These are phyloP conservation scores for Entomortierella beljakovae DNA, from an alignment of 192 early-diverging fungal genomes.

Conservation along the genomic window DNA sequence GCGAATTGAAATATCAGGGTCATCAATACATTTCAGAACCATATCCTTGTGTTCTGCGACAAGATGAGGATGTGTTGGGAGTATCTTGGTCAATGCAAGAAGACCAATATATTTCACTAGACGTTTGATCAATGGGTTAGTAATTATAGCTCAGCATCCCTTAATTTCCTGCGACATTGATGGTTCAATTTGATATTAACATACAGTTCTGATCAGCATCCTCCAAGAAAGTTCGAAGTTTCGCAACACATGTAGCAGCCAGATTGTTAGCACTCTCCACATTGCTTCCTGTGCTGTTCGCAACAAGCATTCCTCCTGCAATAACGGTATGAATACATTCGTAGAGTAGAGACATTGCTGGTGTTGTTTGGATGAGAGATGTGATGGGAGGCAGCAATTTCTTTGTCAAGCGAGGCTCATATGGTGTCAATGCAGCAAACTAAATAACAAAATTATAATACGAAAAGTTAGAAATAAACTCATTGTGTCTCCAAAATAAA, in stretches of 20 bases:
- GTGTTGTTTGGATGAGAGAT: conserved; percentile 86
- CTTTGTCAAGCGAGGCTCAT: conserved; percentile 93
- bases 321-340: conserved; percentile 97
- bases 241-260: conserved; percentile 84
- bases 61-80: conserved; percentile 84
- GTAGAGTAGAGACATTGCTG: conserved; percentile 97
- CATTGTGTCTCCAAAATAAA: background rate
- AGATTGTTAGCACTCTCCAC: conserved; percentile 67
- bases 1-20: conserved; percentile 92
- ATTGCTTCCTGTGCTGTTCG: conserved; percentile 59
- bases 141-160: background rate
- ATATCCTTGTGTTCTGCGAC: conserved; percentile 86
- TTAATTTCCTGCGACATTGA: no score
- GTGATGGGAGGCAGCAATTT: conserved; percentile 89
- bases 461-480: background rate
- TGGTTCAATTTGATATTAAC: conserved; percentile 7
- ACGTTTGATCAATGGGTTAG: background rate
- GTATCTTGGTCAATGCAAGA: conserved; percentile 84
- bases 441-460: conserved; percentile 27
- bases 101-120: conserved; percentile 94
- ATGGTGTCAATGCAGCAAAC: conserved; percentile 92
- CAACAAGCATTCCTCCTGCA: conserved; percentile 86
- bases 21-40: conserved; percentile 90
- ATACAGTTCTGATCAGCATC: conserved; percentile 93
- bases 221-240: conserved; percentile 85